Evolutionary conservation across 2,329 filamentous ascomycete species (phyloP), one percentile per base, ranked within the genome.

Genomic region (Clarireedia hainanense): DNA sequence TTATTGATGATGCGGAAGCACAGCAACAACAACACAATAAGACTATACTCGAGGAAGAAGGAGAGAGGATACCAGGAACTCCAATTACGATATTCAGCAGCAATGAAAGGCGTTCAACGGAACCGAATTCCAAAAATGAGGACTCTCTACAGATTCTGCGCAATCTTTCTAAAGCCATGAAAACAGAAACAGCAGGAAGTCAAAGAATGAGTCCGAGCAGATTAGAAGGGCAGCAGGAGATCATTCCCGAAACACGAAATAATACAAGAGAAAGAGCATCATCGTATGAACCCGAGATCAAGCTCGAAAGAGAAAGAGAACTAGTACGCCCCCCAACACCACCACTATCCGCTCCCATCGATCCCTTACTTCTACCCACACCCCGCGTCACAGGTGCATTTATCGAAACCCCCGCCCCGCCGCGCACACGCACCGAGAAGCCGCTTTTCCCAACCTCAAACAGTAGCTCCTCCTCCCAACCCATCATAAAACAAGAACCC

Each of bases 381-480:
- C 66, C 67, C 15, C 63, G 56, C 57, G 65, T 68, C 10, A 65
- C 62, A 26, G 67, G 67, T 34, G 67, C 64, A 20, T 68, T 58
- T 42, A 62, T 68, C n/a, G 65, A 67, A 23, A 68, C 66, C 26
- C 67, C 74, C 3, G 70, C 65, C 47, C 70, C 64, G 52, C 48
- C 47, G 30, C 47, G 53, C 34, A 52, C 47, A 15, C 47, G 48
- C 14, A 51, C 20, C 48, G 50, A 52, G 27, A 9, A 27, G 27
- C 40, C 6, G 15, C 20, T 23, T 47, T 5, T 43, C 37, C n/a
- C 3, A 20, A 15, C 15, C 15, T 10, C 12, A 6, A n/a, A 40
- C 14, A 9, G 17, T 3, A 9, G 7, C 2, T 40, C 9, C 17
- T 15, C 14, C 2, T 14, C 3, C 17, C 20, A 20, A 3, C 5